A percentile compares a stretch with the other conserved stretches of the same genome.
Evolutionary conservation across 1,139 yeast species (phyloP).

Genomic region (Maudiozyma humilis): DNA sequence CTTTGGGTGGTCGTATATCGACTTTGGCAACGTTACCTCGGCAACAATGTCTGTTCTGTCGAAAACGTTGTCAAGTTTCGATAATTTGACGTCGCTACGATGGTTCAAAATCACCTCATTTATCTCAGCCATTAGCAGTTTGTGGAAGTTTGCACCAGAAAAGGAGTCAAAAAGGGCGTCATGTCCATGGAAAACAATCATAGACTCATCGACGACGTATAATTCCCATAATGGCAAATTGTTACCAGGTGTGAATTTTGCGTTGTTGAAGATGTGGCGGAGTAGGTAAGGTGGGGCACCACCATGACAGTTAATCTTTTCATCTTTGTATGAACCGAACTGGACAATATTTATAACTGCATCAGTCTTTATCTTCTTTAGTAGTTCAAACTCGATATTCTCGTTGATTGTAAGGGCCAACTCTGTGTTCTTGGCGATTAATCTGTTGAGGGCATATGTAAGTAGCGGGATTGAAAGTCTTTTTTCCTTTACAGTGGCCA

Average conservation of each 20-base stretch:
- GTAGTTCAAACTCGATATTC: slow-evolving; percentile 17
- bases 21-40: slow-evolving; percentile 13
- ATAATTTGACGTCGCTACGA: background rate
- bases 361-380: slow-evolving; percentile 16
- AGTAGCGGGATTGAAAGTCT: slow-evolving; percentile 15
- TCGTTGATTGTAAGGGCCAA: slow-evolving; percentile 23
- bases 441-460: slow-evolving; percentile 16
- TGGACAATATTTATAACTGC: slow-evolving; percentile 23
- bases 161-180: slow-evolving; percentile 27
- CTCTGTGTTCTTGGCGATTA: slow-evolving; percentile 22
- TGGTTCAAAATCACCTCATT: slow-evolving; percentile 1
- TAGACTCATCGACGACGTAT: slow-evolving; percentile 22
- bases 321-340: slow-evolving; percentile 23
- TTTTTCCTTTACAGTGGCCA: slow-evolving; percentile 16
- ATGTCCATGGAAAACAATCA: slow-evolving; percentile 27
- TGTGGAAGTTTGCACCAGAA: slow-evolving; percentile 28
- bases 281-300: slow-evolving; percentile 27
- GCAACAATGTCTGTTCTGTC: background rate
- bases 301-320: slow-evolving; percentile 21
- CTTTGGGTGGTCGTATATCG: slow-evolving; percentile 15
- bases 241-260: slow-evolving; percentile 19
- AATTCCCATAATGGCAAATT: slow-evolving; percentile 25
- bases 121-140: slow-evolving; percentile 11
- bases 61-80: slow-evolving; percentile 3
- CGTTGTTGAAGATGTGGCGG: slow-evolving; percentile 24